Conservation (phyloP, 768 basidiomycete species). For the Dictyophora rubrovolvata region DNA sequence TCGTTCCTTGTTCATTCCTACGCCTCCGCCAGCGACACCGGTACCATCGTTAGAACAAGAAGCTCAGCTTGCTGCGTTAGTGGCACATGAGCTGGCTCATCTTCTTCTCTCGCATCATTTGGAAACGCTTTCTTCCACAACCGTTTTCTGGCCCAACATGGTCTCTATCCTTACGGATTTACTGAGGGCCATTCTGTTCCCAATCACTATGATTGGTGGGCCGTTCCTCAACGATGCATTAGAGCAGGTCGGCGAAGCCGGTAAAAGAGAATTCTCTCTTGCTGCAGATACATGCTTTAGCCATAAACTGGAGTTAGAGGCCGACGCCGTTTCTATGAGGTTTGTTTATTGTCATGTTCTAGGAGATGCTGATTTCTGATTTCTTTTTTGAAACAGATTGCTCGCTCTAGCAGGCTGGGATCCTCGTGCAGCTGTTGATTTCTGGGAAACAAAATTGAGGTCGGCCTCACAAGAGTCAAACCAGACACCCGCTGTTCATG, state of each 20-base stretch:
- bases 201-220: slow-evolving; percentile 80
- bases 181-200: slow-evolving; percentile 71
- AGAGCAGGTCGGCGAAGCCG: slow-evolving; percentile 66
- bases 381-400: slow-evolving; percentile 40
- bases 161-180: slow-evolving; percentile 71
- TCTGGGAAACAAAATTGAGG: slow-evolving; percentile 54
- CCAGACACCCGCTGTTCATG: background rate
- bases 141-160: slow-evolving; percentile 72
- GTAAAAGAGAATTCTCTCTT: slow-evolving; percentile 64
- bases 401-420: slow-evolving; percentile 89
- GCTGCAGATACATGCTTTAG: slow-evolving; percentile 70
- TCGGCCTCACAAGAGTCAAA: slow-evolving; percentile 14
- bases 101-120: slow-evolving; percentile 84
- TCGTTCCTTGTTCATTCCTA: slow-evolving; percentile 15
- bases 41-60: slow-evolving; percentile 74
- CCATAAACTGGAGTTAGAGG: slow-evolving; percentile 81
- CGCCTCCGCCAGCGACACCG: slow-evolving; percentile 25
- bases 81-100: slow-evolving; percentile 92
- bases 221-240: slow-evolving; percentile 95
- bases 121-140: slow-evolving; percentile 79
- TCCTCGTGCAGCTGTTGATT: slow-evolving; percentile 66
- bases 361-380: slow-evolving; percentile 5
- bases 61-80: slow-evolving; percentile 75
- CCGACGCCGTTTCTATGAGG: slow-evolving; percentile 82
- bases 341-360: slow-evolving; percentile 21